Base-by-base conservation (phyloP, 1,139 yeast species). In the Debaryomyces robertsiae region DNA sequence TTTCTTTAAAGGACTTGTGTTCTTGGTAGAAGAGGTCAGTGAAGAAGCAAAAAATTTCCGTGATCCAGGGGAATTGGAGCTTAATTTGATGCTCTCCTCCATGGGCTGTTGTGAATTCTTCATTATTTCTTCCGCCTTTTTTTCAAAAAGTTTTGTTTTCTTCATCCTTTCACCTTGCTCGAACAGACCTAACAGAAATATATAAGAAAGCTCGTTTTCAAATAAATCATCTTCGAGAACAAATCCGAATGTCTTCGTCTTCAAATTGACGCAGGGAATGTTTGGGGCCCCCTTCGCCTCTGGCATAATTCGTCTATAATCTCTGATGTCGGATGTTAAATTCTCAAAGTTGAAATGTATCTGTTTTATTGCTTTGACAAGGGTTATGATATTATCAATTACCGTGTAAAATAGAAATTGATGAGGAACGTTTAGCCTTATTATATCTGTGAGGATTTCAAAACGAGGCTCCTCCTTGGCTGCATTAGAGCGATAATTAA, bases 401-500 rank as follows among this genome's bases (percentile, higher is more conserved):
- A 85, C 77, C 9, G 79, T 76, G 58, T 82, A 84, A 44, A 84
- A 77, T 41, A 82, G 67, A 53, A 82, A 82, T 45, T 81, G 80
- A 53, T 81, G 80, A 1, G 89, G 87, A 38, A 82, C 64, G 39
- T 61, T 63, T 32, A 73, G 49, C 31, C 73, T 50, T 9, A 72
- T 55, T 2, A 65, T 58, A 10, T 52, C 53, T 6, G 73, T 52
- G 1, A 45, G 45, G 13, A 69, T 48, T 16, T 56, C 60, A 33
- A 61, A 46, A 6, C 43, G 40, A 18, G 54, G 55, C 2, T 55
- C 48, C 15, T 57, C 45, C 23, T 58, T 32, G 4, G 47, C 49
- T 10, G 51, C 40, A 27, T 38, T 56, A 51, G 42, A 60, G 55
- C 63, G 55, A 32, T 58, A 43, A 27, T 49, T 64, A 31, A 49